phyloP scores from a whole-genome alignment of 441 rosid genomes.

The Gossypium gossypioides region DNA sequence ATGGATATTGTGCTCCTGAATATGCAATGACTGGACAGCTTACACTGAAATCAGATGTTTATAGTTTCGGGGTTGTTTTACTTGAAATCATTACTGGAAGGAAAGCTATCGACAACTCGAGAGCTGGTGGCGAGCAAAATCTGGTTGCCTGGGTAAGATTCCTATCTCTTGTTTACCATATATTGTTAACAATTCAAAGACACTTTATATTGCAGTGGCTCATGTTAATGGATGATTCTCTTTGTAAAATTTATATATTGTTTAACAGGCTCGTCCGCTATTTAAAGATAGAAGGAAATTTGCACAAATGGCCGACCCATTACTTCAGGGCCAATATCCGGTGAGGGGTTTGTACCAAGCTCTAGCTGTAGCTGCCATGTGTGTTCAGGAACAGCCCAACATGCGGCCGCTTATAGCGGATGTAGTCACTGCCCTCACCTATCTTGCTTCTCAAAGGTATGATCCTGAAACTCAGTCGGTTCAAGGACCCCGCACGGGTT shows the following conservation, averaged over 20 bases:
- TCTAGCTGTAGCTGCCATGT: constrained; percentile 91
- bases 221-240: background rate
- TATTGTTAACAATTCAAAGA: background rate
- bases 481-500: constrained; percentile 23
- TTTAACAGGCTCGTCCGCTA: constrained; percentile 70
- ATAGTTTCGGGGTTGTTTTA: constrained; percentile 91
- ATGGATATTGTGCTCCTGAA: constrained; percentile 93
- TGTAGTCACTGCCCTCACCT: constrained; percentile 72
- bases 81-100: constrained; percentile 88
- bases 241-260: background rate
- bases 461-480: constrained; percentile 33
- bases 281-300: constrained; percentile 82
- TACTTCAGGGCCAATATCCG: constrained; percentile 78
- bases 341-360: constrained; percentile 84
- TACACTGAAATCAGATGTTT: constrained; percentile 82
- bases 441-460: constrained; percentile 67
- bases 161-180: background rate
- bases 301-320: constrained; percentile 79
- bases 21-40: constrained; percentile 98
- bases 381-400: constrained; percentile 85
- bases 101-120: constrained; percentile 75
- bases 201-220: background rate
- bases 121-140: constrained; percentile 65
- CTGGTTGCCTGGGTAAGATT: constrained; percentile 79
- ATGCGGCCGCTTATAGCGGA: constrained; percentile 85